Evolutionary conservation across 2,329 filamentous ascomycete genomes (phyloP), one percentile per base, ranked within the genome.

Genomic region (Trichoderma sp.): DNA sequence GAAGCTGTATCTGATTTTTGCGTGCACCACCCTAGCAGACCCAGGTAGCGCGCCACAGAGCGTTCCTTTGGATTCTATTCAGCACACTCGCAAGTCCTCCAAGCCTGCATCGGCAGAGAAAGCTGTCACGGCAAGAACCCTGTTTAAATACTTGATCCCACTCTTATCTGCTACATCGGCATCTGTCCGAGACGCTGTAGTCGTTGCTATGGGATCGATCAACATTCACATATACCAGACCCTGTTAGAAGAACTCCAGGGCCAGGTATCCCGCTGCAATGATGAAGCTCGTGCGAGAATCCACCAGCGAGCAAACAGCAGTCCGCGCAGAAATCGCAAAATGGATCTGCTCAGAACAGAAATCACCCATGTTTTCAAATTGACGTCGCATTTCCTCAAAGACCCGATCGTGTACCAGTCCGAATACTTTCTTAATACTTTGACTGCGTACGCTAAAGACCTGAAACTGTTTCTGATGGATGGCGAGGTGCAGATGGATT

Each of bases 1-100:
- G 95, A 98, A 97, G 79, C 83, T 98, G 2, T 98, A 98, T 78
- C 85, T 99, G 30, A 94, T 97, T 67, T 97, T 99, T 81, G 96
- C 95, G 11, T 99, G 96, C 80, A 97, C 95, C 11, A 98, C 96
- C 0, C 84, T 99, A 68, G 94, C 92, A 46, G 96, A 96, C 73
- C 87, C 93, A 11, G 93, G 93, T 11, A 88, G 84, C 68, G 84
- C 85, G 26, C 77, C 75, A 16, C 69, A 72, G 43, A 76, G 68
- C 21, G 72, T 77, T 1, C 72, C 79, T 4, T 87, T 89, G 67
- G 83, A 90, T 34, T 83, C 83, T 2, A 59, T 59, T 37, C 91
- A 96, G 72, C 95, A 98, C 78, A 86, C 88, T 5, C 88, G 95
- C 54, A 97, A 96, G 77, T 87, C 87, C 3, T 97, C 96, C 1